Conservation (phyloP, 2,329 filamentous ascomycete genomes). For the Xylaria arbuscula region DNA sequence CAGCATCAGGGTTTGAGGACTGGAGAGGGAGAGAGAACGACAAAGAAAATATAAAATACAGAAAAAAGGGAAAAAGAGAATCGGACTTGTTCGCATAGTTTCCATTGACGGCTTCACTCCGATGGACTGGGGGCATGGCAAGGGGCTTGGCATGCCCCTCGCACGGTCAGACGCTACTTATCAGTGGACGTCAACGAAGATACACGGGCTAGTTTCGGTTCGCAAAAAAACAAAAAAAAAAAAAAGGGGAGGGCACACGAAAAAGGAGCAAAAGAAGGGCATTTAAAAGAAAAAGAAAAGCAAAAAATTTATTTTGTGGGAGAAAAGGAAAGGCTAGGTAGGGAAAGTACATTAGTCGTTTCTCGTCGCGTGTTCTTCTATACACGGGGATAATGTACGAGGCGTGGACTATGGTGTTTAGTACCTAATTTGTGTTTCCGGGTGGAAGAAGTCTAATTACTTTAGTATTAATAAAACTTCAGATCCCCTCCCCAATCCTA, state of each 20-base stretch:
- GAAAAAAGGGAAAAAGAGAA: neutral
- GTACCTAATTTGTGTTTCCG: too few species aligned
- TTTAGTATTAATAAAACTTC: too few species aligned
- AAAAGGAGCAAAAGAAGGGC: neutral
- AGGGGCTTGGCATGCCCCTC: too few species aligned
- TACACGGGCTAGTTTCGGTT: neutral
- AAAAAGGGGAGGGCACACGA: neutral
- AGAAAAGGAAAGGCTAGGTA: too few species aligned
- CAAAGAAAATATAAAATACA: too few species aligned
- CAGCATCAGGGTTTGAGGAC: neutral
- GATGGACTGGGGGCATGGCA: neutral
- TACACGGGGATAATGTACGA: too few species aligned
- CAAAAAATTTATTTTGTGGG: neutral
- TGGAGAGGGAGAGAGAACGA: neutral
- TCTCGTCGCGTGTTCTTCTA: too few species aligned
- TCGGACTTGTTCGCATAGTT: neutral
- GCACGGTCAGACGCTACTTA: neutral
- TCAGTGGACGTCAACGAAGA: neutral
- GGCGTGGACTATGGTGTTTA: too few species aligned
- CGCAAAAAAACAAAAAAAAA: neutral
- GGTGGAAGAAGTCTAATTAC: too few species aligned
- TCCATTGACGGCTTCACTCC: neutral
- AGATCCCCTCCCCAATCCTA: too few species aligned
- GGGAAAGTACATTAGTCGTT: too few species aligned
- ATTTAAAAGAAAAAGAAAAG: neutral